Base-by-base conservation (phyloP, 208 protist genomes). In the Trypanosoma scelopori region DNA sequence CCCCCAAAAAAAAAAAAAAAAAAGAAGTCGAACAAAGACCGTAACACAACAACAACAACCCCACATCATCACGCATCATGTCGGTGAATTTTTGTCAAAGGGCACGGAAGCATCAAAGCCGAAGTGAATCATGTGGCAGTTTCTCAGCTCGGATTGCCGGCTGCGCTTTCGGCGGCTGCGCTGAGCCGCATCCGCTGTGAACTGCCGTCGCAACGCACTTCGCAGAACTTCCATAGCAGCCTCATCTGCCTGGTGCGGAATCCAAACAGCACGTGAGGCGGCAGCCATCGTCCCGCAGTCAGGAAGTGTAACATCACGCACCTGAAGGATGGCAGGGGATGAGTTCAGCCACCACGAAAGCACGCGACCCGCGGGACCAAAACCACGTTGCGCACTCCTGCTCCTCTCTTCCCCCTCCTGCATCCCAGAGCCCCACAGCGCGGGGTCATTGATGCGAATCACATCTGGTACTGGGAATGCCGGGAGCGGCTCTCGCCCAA, bases 111-210 rank as follows among this genome's bases (percentile, higher is more conserved):
- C 70, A 76, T 95, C 85, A 30, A 95, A 57, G 1, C 89, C 89
- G 56, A 84, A 95, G 66, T 93, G 84, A 5, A 92, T 35, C 52
- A 95, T 72, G 58, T 95, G 89, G n/a, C 71, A 71, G 69, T 95
- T 95, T 27, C 81, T 66, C 35, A 94, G 48, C 16, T 83, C 71
- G 47, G 41, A 18, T 35, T 61, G 50, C 28, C 58, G 42, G 41
- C 39, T 62, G 13, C 61, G 62, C 28, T 63, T 61, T 16, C 53
- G 27, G 39, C 78, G 73, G 23, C 45, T 76, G 9, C 55, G 32
- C 35, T 55, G 43, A 35, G 49, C 9, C 22, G 48, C 18, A 27
- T 63, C 51, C 25, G 48, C 47, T 35, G 37, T 42, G 35, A 56
- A 22, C 32, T 66, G 62, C 30, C 60, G 49, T 39, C 42, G 42